Percentiles rank a stretch among this genome's conserved stretches.
phyloP scores from a whole-genome alignment of 331 rosid species.

The Pyrus hybrid region DNA sequence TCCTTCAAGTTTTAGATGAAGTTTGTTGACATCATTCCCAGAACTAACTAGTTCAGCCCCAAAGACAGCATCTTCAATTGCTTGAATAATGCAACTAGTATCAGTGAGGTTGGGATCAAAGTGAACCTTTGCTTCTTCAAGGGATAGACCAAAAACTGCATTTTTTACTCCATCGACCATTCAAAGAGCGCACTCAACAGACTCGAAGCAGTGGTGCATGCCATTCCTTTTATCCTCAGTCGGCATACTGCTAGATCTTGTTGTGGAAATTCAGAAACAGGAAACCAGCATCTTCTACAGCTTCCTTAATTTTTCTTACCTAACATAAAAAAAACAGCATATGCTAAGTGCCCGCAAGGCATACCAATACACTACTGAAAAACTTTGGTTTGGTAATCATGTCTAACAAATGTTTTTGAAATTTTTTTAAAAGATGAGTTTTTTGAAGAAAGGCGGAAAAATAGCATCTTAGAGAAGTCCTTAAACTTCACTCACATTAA shows the following conservation, averaged over 20 bases:
- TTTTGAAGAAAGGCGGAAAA: neutral
- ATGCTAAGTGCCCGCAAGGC: neutral
- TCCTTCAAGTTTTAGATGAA: conserved; percentile 63
- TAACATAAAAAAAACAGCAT: conserved; percentile 19
- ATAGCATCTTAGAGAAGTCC: neutral
- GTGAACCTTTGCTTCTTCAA: conserved; percentile 83
- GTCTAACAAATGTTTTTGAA: neutral
- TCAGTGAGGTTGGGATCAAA: too few species aligned
- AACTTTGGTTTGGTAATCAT: neutral
- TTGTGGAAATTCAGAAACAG: conserved; percentile 42
- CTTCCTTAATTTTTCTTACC: conserved; percentile 47
- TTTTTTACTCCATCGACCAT: conserved; percentile 79
- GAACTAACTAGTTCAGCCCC: conserved; percentile 62
- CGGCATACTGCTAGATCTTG: conserved; percentile 58
- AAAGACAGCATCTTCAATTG: conserved; percentile 66
- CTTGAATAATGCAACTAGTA: conserved; percentile 37
- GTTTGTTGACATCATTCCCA: conserved; percentile 51
- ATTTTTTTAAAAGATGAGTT: neutral
- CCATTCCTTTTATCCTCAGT: conserved; percentile 67
- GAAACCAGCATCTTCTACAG: conserved; percentile 60
- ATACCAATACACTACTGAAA: neutral
- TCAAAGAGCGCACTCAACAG: conserved; percentile 62
- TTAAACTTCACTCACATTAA: conserved; percentile 36
- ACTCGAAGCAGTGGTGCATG: conserved; percentile 73
- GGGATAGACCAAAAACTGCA: conserved; percentile 58